Conservation (phyloP, 306 rosid species). For the Quercus ilex region DNA sequence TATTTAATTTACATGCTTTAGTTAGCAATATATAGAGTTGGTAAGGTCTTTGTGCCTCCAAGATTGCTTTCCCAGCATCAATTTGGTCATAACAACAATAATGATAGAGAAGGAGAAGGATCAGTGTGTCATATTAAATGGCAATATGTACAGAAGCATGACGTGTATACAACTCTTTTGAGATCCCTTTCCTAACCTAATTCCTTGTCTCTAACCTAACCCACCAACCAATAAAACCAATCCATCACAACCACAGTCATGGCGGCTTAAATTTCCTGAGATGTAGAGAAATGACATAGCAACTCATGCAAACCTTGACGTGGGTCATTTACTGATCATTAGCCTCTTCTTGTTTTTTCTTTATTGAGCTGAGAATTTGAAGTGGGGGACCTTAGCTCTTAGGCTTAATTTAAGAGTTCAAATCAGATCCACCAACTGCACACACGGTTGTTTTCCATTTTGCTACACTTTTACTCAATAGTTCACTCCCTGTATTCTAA, state of each 20-base stretch:
- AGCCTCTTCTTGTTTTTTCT: background rate
- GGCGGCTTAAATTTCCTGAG: background rate
- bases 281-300: background rate
- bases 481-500: background rate
- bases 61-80: no score
- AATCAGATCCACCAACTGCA: background rate
- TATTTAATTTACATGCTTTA: no score
- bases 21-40: no score
- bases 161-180: no score
- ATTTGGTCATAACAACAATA: no score
- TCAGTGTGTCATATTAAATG: no score
- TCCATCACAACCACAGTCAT: background rate
- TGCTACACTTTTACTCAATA: background rate
- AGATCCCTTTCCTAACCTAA: no score
- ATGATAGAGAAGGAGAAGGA: no score
- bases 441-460: no score
- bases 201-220: background rate
- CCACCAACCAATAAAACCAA: background rate
- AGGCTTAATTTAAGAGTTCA: background rate
- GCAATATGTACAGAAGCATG: no score
- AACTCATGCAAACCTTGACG: background rate
- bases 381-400: background rate
- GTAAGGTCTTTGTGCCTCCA: no score
- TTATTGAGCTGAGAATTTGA: background rate
- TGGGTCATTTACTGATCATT: background rate